Base-by-base conservation (phyloP, 805 yeast species). In the Barnettozyma pratensis region DNA sequence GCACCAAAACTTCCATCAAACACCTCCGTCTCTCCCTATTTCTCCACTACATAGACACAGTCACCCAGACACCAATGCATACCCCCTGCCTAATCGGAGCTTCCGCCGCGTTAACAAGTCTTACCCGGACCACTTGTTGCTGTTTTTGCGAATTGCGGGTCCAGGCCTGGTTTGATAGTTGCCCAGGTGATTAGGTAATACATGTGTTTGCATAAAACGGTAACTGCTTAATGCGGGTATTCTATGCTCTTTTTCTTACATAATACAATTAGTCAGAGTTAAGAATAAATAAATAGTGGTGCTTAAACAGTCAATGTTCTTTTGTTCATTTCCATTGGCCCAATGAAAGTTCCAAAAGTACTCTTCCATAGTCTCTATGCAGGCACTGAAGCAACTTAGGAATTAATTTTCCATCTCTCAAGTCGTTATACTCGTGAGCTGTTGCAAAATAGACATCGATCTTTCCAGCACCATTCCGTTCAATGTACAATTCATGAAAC, bases 331-430 rank as follows among this genome's bases (percentile, higher is more conserved):
- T 40, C 44, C 39, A 39, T 25, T 47, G 38, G 7, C 41, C 41
- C 9, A 47, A 25, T 10, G 47, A 36, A 3, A 36, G 14, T n/a
- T 39, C 50, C 6, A 59, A 45, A 2, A 59, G 42, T n/a, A 56
- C 25, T 36, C 56, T 50, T 1, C 49, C 59, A 39, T 49, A 58
- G 39, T 58, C 61, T 36, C 54, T 46, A 34, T 55, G 60, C 10
- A 56, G 31, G 2, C 36, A 38, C 27, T 54, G 55, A 4, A 44
- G 40, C 32, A 53, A 44, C 5, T 49, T 47, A 7, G 63, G 63
- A 4, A 58, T 41, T 3, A 51, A 11, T 36, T 59, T 59, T 0
- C 63, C 63, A 30, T 59, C 63, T 51, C 60, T 59, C 12, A 48
- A 32, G 32, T 54, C 44, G 34, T 53, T 50, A 28, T 59, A 59